A percentile compares a stretch with the other conserved stretches of the same genome.
Conservation (phyloP, 768 basidiomycete species). For the Amanita polypyramis region DNA sequence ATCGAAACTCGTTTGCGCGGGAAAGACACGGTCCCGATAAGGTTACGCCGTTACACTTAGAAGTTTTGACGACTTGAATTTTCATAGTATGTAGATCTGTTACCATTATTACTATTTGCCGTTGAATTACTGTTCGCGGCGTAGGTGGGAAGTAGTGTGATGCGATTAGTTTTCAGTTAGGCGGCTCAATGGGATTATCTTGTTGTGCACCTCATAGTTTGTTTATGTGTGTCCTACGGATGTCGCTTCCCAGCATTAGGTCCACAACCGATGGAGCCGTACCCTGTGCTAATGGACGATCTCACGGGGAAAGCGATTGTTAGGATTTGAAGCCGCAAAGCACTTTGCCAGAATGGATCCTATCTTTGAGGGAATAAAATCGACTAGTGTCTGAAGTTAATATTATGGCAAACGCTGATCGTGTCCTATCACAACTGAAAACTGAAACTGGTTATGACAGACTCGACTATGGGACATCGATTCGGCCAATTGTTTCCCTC, state of each 20-base stretch:
- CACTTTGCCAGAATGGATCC: constrained; percentile 35
- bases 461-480: not conserved
- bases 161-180: no score
- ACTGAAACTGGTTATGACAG: not conserved
- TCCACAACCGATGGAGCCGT: not conserved
- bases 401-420: not conserved
- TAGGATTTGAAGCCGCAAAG: constrained; percentile 33
- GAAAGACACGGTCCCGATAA: not conserved
- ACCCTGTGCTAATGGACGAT: constrained; percentile 23
- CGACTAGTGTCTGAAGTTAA: constrained; percentile 19
- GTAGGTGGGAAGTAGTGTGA: no score
- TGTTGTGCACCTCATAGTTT: not conserved
- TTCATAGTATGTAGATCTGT: not conserved
- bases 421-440: no score
- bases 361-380: constrained; percentile 26
- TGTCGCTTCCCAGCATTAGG: not conserved
- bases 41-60: not conserved
- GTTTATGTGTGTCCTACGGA: no score
- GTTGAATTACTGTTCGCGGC: no score
- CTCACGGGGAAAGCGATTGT: constrained; percentile 36
- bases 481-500: not conserved
- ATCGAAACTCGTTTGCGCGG: not conserved
- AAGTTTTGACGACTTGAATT: not conserved
- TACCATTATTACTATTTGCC: constrained; percentile 6
- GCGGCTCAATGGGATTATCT: no score